Evolutionary conservation across 371 early-diverging fungal genomes (phyloP).

Genomic region (Nosema muscidifuracis): DNA sequence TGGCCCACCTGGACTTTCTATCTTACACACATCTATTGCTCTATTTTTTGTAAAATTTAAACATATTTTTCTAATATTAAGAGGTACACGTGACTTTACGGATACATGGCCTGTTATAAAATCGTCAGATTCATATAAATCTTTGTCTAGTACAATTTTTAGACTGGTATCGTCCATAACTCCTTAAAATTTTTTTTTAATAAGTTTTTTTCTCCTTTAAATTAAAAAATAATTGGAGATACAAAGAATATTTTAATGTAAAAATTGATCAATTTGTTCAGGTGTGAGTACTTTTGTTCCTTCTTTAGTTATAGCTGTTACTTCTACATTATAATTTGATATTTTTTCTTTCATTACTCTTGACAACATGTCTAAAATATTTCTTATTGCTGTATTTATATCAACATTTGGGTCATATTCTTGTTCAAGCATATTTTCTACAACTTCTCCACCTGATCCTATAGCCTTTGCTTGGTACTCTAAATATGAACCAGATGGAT

Average conservation of each 20-base stretch:
- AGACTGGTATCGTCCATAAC: conserved; percentile 7
- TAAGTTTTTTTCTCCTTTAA: neutral
- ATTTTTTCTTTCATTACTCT: conserved; percentile 99
- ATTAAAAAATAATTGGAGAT: neutral
- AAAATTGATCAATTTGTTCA: conserved; percentile 48
- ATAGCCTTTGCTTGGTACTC: conserved; percentile 87
- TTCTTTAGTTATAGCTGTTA: conserved; percentile 69
- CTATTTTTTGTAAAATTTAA: conserved; percentile 4
- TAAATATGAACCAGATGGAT: conserved; percentile 87
- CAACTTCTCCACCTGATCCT: conserved; percentile 92
- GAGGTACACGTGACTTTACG: conserved; percentile 17
- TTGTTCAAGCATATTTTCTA: conserved; percentile 88
- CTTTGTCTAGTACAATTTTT: conserved; percentile 18
- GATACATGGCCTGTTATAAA: conserved; percentile 14
- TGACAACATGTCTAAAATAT: conserved; percentile 87
- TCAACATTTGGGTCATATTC: conserved; percentile 70
- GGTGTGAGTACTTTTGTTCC: conserved; percentile 43
- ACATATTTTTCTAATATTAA: conserved; percentile 18
- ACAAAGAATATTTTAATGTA: conserved; percentile 5
- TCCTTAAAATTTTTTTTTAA: neutral
- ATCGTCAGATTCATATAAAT: conserved; percentile 9
- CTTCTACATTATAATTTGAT: conserved; percentile 80
- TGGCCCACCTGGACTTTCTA: neutral
- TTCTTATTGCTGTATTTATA: conserved; percentile 73
- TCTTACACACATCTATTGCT: conserved; percentile 6